Percentiles rank a stretch among this genome's conserved stretches.
Conservation (phyloP, 2,329 filamentous ascomycete genomes). For the Fusarium coffeatum region DNA sequence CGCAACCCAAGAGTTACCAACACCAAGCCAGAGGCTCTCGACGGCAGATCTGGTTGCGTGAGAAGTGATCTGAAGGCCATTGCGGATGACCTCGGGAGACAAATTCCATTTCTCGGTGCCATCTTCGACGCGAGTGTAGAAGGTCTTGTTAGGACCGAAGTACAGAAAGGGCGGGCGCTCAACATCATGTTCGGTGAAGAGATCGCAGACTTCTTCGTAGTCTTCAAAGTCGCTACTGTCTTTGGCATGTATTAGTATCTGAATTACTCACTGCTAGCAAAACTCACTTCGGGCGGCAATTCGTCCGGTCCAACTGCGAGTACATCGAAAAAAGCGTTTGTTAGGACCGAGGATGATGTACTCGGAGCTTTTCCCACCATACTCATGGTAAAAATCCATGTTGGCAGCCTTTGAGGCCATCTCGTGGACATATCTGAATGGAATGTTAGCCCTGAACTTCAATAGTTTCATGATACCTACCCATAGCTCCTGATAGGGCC, state of each 20-base stretch:
- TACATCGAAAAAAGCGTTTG: conserved; percentile 39
- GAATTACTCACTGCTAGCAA: accelerated
- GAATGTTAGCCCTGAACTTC: background rate
- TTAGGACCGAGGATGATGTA: conserved; percentile 40
- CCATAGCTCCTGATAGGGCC: conserved; percentile 36
- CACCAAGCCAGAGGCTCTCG: conserved; percentile 39
- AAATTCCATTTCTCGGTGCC: conserved; percentile 36
- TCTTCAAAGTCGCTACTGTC: conserved; percentile 33
- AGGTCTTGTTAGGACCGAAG: conserved; percentile 32
- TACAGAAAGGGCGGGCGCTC: conserved; percentile 41
- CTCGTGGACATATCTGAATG: conserved; percentile 14
- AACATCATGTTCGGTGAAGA: conserved; percentile 35
- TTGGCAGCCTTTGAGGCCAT: background rate
- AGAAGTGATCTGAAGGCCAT: conserved; percentile 18
- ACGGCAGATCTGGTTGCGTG: conserved; percentile 14
- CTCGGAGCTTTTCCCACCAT: conserved; percentile 7
- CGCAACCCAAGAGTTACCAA: conserved; percentile 35
- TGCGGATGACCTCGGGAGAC: background rate
- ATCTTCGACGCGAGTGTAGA: conserved; percentile 35
- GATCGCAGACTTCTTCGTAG: conserved; percentile 30
- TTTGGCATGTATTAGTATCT: background rate
- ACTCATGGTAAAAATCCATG: conserved; percentile 19
- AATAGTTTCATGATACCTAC: background rate
- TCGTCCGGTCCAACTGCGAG: conserved; percentile 21
- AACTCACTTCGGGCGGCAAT: conserved; percentile 34